These are phyloP conservation scores for Crithidia brevicula DNA, from an alignment of 208 protist genomes.

Conservation along the genomic window DNA sequence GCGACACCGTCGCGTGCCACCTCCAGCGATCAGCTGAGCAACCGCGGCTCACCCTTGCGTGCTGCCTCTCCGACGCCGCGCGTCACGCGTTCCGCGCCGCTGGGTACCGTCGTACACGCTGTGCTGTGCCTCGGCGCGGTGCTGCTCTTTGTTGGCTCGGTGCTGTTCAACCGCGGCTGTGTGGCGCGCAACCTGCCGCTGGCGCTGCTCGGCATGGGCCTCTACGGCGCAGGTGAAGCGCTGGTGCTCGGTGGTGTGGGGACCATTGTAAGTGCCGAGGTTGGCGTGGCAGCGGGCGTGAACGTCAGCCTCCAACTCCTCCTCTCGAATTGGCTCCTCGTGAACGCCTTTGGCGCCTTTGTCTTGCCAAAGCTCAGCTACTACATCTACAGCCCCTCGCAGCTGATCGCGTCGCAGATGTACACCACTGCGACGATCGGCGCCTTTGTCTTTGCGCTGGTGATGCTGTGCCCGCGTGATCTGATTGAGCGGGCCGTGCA, in stretches of 20 bases:
- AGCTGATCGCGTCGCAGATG: constrained; percentile 21
- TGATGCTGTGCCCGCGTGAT: constrained; percentile 33
- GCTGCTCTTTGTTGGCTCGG: constrained; percentile 2
- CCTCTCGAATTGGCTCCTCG: constrained; percentile 30
- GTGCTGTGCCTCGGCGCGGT: constrained; percentile 16
- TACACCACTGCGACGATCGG: constrained; percentile 14
- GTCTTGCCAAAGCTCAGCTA: constrained; percentile 27
- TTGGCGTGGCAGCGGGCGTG: constrained; percentile 39
- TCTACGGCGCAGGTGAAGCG: constrained; percentile 38
- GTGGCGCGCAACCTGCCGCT: constrained; percentile 8
- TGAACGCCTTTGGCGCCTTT: constrained; percentile 30
- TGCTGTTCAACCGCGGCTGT: constrained; percentile 10
- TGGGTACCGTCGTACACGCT: constrained; percentile 25
- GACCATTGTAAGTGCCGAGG: constrained; percentile 29
- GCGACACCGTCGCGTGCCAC: too few species aligned
- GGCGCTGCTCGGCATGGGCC: constrained; percentile 19
- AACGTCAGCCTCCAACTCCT: constrained; percentile 28
- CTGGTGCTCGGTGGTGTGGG: constrained; percentile 29
- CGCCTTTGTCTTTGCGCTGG: constrained; percentile 30
- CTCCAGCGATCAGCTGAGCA: too few species aligned
- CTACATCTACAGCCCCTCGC: constrained; percentile 31
- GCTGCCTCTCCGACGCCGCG: background rate
- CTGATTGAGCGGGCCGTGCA: constrained; percentile 31
- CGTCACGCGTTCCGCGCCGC: background rate
- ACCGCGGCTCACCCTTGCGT: background rate